A percentile compares a stretch with the other conserved stretches of the same genome.
These are phyloP conservation scores for Tetradesmus lagerheimii DNA, from an alignment of 139 green algal species.

Conservation along the genomic window DNA sequence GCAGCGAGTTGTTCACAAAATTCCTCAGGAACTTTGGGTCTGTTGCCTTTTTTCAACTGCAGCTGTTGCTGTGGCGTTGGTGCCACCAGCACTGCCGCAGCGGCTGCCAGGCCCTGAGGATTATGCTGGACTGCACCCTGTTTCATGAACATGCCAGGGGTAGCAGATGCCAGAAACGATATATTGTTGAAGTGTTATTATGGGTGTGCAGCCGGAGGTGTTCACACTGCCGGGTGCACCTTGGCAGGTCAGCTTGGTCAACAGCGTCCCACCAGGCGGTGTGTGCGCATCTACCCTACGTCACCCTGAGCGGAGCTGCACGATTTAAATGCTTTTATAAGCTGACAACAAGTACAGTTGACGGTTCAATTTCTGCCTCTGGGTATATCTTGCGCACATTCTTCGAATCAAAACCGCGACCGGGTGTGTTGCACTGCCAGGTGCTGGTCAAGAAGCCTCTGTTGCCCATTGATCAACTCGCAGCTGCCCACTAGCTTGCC, in stretches of 20 bases:
- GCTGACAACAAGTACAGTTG: neutral
- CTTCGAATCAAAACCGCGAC: conserved; percentile 5
- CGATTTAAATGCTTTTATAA: neutral
- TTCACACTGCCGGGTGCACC: neutral
- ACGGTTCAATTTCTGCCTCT: neutral
- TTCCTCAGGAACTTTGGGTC: no score
- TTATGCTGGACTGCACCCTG: no score
- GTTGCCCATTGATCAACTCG: neutral
- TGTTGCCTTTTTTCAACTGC: no score
- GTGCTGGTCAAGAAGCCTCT: neutral
- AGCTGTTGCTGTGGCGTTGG: no score
- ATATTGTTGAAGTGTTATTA: no score
- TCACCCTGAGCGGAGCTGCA: neutral
- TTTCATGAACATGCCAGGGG: no score
- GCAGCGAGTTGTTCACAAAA: no score
- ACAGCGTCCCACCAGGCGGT: neutral
- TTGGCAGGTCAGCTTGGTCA: neutral
- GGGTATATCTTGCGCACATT: neutral
- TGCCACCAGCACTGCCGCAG: no score
- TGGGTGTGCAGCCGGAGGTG: no score
- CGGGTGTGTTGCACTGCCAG: neutral
- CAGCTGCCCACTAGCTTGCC: neutral
- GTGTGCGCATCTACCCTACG: neutral
- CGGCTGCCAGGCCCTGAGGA: no score
- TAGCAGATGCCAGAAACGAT: no score